phyloP scores from a whole-genome alignment of 179 eudicot species.

The Beta lomatogona region DNA sequence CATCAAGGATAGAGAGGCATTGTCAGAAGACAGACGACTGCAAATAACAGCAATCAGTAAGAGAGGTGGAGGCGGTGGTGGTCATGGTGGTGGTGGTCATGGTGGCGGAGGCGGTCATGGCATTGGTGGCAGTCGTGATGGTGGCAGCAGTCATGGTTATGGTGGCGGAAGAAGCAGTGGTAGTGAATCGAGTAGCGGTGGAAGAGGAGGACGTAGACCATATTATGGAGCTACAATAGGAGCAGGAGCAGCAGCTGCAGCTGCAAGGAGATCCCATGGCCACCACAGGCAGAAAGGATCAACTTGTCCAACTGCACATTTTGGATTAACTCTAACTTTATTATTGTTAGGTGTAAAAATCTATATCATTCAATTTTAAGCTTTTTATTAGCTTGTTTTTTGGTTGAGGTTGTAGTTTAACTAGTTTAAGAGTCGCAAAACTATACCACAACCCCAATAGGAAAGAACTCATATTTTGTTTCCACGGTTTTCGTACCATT shows the following conservation, averaged over 20 bases:
- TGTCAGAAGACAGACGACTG: background rate
- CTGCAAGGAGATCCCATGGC: background rate
- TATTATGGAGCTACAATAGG: background rate
- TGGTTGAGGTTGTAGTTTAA: background rate
- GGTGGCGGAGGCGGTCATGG: background rate
- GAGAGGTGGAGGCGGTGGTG: conserved; percentile 3
- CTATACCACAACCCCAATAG: background rate
- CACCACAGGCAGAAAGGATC: background rate
- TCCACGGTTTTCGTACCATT: too few relatives aligned
- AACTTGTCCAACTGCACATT: background rate
- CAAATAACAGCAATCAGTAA: background rate
- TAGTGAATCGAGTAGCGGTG: background rate
- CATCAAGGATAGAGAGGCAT: background rate
- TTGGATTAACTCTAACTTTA: background rate
- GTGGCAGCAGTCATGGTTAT: background rate
- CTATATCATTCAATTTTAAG: conserved; percentile 1
- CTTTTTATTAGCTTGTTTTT: background rate
- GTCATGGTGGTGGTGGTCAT: background rate
- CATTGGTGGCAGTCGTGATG: background rate
- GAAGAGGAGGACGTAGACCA: background rate
- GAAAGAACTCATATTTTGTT: too few relatives aligned
- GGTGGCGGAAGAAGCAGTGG: background rate
- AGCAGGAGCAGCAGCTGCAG: conserved; percentile 5
- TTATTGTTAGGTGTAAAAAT: background rate
- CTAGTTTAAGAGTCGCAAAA: background rate